A percentile compares a stretch with the other conserved stretches of the same genome.
Evolutionary conservation across 768 basidiomycete species (phyloP).

Genomic region (Podaxis pistillaris): DNA sequence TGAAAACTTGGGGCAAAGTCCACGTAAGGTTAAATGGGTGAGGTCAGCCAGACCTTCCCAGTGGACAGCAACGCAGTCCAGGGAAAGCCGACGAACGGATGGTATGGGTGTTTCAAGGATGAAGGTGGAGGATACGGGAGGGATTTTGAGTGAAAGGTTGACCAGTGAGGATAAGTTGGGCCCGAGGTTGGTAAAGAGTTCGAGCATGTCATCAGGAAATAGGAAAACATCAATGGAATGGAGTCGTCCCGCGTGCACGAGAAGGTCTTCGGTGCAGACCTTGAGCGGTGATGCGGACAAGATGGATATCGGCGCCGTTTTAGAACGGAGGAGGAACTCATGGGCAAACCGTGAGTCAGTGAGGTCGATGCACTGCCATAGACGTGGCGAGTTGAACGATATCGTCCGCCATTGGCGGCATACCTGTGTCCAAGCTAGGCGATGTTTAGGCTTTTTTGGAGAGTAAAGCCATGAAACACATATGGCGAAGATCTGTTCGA

Average conservation of each 20-base stretch:
- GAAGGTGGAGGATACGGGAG: constrained; percentile 26
- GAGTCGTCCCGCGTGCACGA: constrained; percentile 28
- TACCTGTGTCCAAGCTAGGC: constrained; percentile 41
- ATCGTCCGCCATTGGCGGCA: constrained; percentile 36
- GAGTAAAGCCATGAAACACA: constrained; percentile 37
- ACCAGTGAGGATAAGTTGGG: constrained; percentile 25
- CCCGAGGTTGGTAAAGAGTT: constrained; percentile 29
- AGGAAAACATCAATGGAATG: constrained; percentile 35
- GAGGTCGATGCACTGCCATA: constrained; percentile 41
- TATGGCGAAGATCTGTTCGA: constrained; percentile 37
- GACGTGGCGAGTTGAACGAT: constrained; percentile 32
- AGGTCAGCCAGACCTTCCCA: constrained; percentile 34
- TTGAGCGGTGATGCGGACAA: constrained; percentile 28
- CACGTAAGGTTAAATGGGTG: constrained; percentile 33
- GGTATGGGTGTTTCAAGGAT: constrained; percentile 26
- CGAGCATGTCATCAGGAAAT: constrained; percentile 31
- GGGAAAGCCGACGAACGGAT: constrained; percentile 28
- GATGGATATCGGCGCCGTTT: constrained; percentile 33
- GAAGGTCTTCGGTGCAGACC: constrained; percentile 24
- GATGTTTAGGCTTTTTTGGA: constrained; percentile 26
- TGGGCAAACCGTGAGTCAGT: constrained; percentile 30
- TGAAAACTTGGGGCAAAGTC: constrained; percentile 27
- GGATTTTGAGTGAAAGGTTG: constrained; percentile 34
- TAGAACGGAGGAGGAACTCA: constrained; percentile 35
- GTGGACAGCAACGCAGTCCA: constrained; percentile 33